phyloP scores from a whole-genome alignment of 306 rosid genomes.

The Lathyrus sativus region DNA sequence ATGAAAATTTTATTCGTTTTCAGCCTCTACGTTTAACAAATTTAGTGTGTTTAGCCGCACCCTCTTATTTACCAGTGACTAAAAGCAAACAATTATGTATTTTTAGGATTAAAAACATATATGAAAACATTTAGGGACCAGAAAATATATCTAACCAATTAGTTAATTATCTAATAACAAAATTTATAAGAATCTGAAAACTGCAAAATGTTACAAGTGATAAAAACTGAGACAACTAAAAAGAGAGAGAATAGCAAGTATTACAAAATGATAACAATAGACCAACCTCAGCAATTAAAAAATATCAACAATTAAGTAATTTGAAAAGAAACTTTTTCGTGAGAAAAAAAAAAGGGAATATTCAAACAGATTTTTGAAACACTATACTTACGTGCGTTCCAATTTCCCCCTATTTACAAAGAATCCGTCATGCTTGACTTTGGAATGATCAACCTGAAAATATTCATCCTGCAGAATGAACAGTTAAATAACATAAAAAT shows the following conservation, averaged over 20 bases:
- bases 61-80: background rate
- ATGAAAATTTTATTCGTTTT: background rate
- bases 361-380: slow-evolving; percentile 5
- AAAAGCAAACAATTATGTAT: background rate
- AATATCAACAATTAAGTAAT: slow-evolving; percentile 23
- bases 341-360: slow-evolving; percentile 22
- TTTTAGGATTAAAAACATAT: slow-evolving; percentile 1
- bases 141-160: background rate
- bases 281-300: slow-evolving; percentile 7
- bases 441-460: slow-evolving; percentile 91
- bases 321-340: slow-evolving; percentile 22
- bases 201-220: slow-evolving; percentile 3
- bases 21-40: background rate
- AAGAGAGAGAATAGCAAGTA: slow-evolving; percentile 5
- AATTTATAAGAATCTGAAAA: slow-evolving; percentile 4
- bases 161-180: slow-evolving; percentile 1
- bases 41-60: background rate
- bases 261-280: slow-evolving; percentile 23
- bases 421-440: slow-evolving; percentile 92
- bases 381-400: slow-evolving; percentile 79
- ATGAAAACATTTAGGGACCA: background rate
- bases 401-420: slow-evolving; percentile 90
- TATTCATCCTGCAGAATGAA: slow-evolving; percentile 86
- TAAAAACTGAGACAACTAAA: slow-evolving; percentile 17
- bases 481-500: slow-evolving; percentile 29